Conservation (phyloP, 768 basidiomycete species). For the Lactarius quietus region DNA sequence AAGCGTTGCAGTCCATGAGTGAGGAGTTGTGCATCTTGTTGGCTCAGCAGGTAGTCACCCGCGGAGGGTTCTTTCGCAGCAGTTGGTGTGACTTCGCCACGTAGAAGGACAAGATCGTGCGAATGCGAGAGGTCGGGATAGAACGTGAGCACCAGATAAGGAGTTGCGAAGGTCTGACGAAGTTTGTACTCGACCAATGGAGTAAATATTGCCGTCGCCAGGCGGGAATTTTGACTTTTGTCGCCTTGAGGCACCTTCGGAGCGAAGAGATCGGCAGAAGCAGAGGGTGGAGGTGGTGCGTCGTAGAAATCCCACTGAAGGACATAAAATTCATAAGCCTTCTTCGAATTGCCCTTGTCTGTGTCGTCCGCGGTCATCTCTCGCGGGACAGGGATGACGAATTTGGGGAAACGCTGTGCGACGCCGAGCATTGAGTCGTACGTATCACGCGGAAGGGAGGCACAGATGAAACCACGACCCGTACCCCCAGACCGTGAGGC, state of each 20-base stretch:
- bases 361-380: conserved; percentile 33
- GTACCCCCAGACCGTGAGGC: conserved; percentile 74
- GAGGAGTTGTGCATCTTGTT: conserved; percentile 82
- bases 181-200: conserved; percentile 92
- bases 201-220: conserved; percentile 84
- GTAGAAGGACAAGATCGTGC: conserved; percentile 79
- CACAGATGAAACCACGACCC: conserved; percentile 82
- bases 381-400: conserved; percentile 80
- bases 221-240: conserved; percentile 42
- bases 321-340: conserved; percentile 75
- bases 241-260: conserved; percentile 35
- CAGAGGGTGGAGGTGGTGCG: conserved; percentile 55
- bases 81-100: conserved; percentile 86
- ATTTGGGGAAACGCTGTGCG: conserved; percentile 66
- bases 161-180: conserved; percentile 80
- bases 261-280: conserved; percentile 39
- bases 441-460: conserved; percentile 65
- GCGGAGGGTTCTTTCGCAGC: conserved; percentile 33
- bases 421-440: conserved; percentile 68
- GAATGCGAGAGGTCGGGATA: conserved; percentile 84
- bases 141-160: conserved; percentile 84
- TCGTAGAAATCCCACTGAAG: conserved; percentile 90
- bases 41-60: conserved; percentile 58
- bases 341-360: conserved; percentile 37
- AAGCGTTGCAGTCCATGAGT: conserved; percentile 80